A percentile compares a stretch with the other conserved stretches of the same genome.
phyloP scores from a whole-genome alignment of 371 early-diverging fungal species.

The Apophysomyces variabilis region DNA sequence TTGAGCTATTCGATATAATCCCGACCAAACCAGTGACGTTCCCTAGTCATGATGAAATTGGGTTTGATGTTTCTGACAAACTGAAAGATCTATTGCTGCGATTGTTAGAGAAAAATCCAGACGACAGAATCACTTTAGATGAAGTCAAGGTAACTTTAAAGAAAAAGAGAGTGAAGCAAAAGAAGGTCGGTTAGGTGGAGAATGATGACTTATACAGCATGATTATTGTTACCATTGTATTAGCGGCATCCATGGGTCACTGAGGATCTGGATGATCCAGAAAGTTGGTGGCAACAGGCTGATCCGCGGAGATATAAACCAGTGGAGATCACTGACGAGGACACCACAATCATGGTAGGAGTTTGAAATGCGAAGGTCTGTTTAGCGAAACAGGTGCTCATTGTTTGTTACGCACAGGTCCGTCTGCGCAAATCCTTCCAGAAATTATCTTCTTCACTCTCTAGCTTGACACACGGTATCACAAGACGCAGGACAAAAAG shows the following conservation, averaged over 20 bases:
- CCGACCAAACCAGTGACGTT: slow-evolving; percentile 58
- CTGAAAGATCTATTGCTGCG: slow-evolving; percentile 66
- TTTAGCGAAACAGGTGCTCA: background rate
- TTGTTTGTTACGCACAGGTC: slow-evolving; percentile 13
- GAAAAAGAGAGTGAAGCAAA: no score
- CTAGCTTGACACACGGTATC: slow-evolving; percentile 28
- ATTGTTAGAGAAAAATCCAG: slow-evolving; percentile 84
- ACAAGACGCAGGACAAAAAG: slow-evolving; percentile 32
- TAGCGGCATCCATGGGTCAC: slow-evolving; percentile 83
- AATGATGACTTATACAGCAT: background rate
- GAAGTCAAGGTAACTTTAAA: slow-evolving; percentile 68
- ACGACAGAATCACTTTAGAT: slow-evolving; percentile 76
- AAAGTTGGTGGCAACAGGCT: slow-evolving; percentile 31
- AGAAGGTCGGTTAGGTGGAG: no score
- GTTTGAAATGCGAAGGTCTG: slow-evolving; percentile 26
- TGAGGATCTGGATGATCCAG: slow-evolving; percentile 66
- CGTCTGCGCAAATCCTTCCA: slow-evolving; percentile 34
- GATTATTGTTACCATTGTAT: slow-evolving; percentile 30
- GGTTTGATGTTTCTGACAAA: slow-evolving; percentile 23
- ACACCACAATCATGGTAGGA: slow-evolving; percentile 36
- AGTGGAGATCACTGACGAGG: slow-evolving; percentile 39
- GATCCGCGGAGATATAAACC: slow-evolving; percentile 34
- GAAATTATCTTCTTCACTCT: slow-evolving; percentile 28
- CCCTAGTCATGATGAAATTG: slow-evolving; percentile 26
- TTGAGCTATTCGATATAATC: slow-evolving; percentile 90